Percentiles rank a stretch among this genome's conserved stretches.
Conservation (phyloP, 257 asterid species). For the Solanum clarkiae region DNA sequence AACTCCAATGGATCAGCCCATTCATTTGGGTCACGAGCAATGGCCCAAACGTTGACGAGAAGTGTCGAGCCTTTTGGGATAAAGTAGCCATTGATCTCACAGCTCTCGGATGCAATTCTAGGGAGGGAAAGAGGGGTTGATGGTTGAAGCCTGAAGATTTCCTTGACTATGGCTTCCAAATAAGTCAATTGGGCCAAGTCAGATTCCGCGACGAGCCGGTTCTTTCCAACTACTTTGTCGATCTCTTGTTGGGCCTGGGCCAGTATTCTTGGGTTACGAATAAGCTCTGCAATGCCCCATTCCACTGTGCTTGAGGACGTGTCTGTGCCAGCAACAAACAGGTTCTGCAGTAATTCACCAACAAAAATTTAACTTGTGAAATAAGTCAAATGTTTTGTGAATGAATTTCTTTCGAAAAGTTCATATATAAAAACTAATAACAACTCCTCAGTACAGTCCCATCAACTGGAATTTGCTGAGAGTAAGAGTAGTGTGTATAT, state of each 20-base stretch:
- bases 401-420: not conserved
- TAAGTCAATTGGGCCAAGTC: conserved; percentile 41
- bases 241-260: conserved; percentile 47
- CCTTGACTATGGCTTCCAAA: conserved; percentile 68
- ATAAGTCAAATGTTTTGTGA: not conserved
- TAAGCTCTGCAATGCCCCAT: conserved; percentile 78
- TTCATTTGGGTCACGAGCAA: conserved; percentile 53
- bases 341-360: conserved; percentile 23
- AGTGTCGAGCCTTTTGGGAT: conserved; percentile 73
- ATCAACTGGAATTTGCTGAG: too few relatives aligned
- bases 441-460: not conserved
- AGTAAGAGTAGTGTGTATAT: not conserved
- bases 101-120: conserved; percentile 40
- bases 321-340: conserved; percentile 75
- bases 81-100: conserved; percentile 60
- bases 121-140: conserved; percentile 90
- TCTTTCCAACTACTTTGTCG: conserved; percentile 41
- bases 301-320: conserved; percentile 86
- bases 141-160: conserved; percentile 79
- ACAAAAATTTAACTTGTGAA: not conserved
- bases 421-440: not conserved
- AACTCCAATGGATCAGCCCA: conserved; percentile 68
- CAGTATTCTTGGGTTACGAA: conserved; percentile 43
- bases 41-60: conserved; percentile 81
- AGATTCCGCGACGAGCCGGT: conserved; percentile 41